A percentile compares a stretch with the other conserved stretches of the same genome.
Conservation (phyloP, 2,329 filamentous ascomycete species). For the Pseudocercospora vitis region DNA sequence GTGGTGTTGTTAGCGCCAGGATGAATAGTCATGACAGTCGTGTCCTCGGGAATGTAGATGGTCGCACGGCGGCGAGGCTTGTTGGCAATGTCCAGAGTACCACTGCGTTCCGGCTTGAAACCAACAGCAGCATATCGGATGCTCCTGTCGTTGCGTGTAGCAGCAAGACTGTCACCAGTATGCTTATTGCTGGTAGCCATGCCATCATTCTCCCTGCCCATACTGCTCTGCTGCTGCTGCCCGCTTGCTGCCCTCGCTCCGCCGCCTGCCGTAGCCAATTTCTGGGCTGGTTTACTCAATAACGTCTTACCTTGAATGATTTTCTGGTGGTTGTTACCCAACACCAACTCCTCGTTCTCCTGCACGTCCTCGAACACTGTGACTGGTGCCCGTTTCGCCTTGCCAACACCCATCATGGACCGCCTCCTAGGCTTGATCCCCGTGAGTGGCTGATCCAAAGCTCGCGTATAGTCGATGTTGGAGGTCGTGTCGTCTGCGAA, state of each 20-base stretch:
- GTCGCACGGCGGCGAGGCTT: conserved; percentile 49
- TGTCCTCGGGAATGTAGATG: conserved; percentile 55
- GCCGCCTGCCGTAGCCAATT: conserved; percentile 11
- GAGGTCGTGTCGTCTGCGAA: conserved; percentile 32
- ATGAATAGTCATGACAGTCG: conserved; percentile 53
- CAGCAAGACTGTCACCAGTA: not conserved
- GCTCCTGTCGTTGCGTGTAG: not conserved
- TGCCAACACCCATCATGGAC: conserved; percentile 27
- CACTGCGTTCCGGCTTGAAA: conserved; percentile 1
- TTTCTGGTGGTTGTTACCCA: conserved; percentile 11
- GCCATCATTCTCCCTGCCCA: not conserved
- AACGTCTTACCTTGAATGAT: conserved; percentile 24
- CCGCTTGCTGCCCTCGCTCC: conserved; percentile 3
- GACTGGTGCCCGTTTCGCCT: conserved; percentile 25
- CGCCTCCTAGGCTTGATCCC: conserved; percentile 30
- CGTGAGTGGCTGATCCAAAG: conserved; percentile 32
- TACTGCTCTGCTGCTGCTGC: conserved; percentile 2
- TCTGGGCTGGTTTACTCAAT: conserved; percentile 32
- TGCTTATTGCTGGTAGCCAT: not conserved
- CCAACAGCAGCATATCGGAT: conserved; percentile 5
- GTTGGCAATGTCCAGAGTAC: conserved; percentile 24
- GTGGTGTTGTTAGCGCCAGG: conserved; percentile 43
- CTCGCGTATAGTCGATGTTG: conserved; percentile 37
- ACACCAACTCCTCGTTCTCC: conserved; percentile 30
- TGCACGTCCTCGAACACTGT: conserved; percentile 39